These are phyloP conservation scores for Mentha longifolia DNA, from an alignment of 257 asterid genomes.

Conservation along the genomic window DNA sequence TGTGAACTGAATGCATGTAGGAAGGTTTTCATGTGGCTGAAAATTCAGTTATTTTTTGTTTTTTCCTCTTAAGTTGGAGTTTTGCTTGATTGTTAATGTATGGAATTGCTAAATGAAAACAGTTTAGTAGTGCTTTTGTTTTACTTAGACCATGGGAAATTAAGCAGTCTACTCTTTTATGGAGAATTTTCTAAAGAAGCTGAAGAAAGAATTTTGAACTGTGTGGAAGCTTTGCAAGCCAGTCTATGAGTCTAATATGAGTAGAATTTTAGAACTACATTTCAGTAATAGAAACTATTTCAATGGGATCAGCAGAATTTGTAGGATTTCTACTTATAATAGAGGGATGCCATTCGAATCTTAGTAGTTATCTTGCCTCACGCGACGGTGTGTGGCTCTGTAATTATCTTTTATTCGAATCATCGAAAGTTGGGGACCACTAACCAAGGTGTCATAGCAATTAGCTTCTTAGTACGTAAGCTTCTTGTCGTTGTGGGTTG, in stretches of 20 bases:
- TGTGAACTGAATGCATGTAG: not conserved
- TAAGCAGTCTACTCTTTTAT: not conserved
- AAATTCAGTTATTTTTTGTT: not conserved
- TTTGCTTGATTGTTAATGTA: not conserved
- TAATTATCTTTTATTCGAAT: not conserved
- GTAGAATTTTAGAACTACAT: not conserved
- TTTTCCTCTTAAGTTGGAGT: not conserved
- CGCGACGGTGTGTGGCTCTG: not conserved
- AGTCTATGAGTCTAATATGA: too few species aligned
- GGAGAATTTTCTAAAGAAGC: not conserved
- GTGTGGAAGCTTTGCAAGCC: too few species aligned
- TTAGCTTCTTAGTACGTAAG: not conserved
- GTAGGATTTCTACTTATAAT: not conserved
- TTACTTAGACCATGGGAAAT: not conserved
- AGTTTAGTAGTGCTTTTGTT: not conserved
- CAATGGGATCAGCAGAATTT: not conserved
- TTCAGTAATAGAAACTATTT: not conserved
- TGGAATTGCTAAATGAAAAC: not conserved
- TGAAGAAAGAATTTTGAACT: too few species aligned
- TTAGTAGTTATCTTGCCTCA: not conserved
- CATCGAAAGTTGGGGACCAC: not conserved
- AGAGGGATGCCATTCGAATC: not conserved
- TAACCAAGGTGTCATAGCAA: not conserved
- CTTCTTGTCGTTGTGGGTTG: not conserved
- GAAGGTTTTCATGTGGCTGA: conserved; percentile 5